Base-by-base conservation (phyloP, 2,329 filamentous ascomycete species). In the Nannizziopsis barbatae region DNA sequence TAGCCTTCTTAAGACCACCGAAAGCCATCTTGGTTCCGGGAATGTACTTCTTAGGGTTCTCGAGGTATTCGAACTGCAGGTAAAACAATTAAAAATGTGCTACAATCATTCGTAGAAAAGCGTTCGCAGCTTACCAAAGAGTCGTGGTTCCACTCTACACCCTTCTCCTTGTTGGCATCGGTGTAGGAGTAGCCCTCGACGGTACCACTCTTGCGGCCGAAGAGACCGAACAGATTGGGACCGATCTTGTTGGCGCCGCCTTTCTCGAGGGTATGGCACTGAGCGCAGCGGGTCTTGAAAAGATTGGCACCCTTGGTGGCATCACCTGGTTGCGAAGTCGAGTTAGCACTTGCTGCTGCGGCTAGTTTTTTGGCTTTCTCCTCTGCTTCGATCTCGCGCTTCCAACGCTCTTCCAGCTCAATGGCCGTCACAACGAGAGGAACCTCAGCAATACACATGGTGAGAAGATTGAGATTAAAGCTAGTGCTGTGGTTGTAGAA, bases 1-100 rank as follows among this genome's bases (percentile, higher is more conserved):
- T 96, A 68, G 81, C 80, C 86, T 98, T 98, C 89, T 98, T 98
- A 68, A 98, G 81, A 72, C 92, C 92, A 75, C 92, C 92, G 70
- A 96, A 98, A 64, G 92, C 92, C 92, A 98, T 98, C 87, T 96
- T 98, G 76, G 92, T 98, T 62, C 92, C 92, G 61, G 92, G 92
- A 58, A 98, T 95, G 82, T 89, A 98, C 81, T 96, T 96, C 84
- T 98, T 98, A 75, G 92, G 92, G 84, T 96, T 96, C 81, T 98
- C 92, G 65, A 98, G 89, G 83, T 98, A 98, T 60, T 83, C 79
- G 75, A 95, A 96, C 86, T 89, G 62, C 42, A 56, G 15, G 12
- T 14, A 30, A 2, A 32, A 7, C 5, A 7, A 14, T 17, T 12
- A 40, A 15, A 27, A 1, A 45, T 12, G 5, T 10, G 15, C 27